A percentile compares a stretch with the other conserved stretches of the same genome.
Evolutionary conservation across 2,329 filamentous ascomycete species (phyloP).

Genomic region (Colletotrichum falcatum): DNA sequence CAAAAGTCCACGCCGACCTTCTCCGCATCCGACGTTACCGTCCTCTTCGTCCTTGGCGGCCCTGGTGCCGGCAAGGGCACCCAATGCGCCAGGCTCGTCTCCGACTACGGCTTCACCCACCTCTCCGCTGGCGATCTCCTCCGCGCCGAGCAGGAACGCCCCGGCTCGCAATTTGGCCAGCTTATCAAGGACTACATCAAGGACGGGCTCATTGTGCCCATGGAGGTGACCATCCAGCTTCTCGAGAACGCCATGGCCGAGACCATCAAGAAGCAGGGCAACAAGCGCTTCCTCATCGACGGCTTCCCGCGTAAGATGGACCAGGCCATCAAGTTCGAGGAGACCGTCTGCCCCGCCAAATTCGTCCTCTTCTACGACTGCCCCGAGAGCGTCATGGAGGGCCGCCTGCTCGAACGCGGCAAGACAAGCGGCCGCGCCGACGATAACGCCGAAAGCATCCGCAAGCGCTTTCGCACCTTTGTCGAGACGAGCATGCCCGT

Average conservation of each 20-base stretch:
- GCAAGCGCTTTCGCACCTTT: slow-evolving; percentile 95
- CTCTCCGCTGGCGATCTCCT: slow-evolving; percentile 94
- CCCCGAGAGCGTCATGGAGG: slow-evolving; percentile 88
- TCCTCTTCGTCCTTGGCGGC: slow-evolving; percentile 95
- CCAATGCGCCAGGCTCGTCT: slow-evolving; percentile 89
- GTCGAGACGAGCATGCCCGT: slow-evolving; percentile 98
- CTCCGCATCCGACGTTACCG: slow-evolving; percentile 81
- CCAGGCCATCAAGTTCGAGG: slow-evolving; percentile 94
- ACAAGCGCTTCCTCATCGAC: slow-evolving; percentile 80
- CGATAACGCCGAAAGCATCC: slow-evolving; percentile 95
- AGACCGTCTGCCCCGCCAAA: slow-evolving; percentile 83
- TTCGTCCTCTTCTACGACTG: slow-evolving; percentile 96
- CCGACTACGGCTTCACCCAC: slow-evolving; percentile 91
- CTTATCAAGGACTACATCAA: slow-evolving; percentile 95
- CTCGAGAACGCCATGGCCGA: slow-evolving; percentile 93
- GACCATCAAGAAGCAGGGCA: slow-evolving; percentile 64
- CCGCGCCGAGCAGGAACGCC: slow-evolving; percentile 90
- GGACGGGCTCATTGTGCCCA: slow-evolving; percentile 96
- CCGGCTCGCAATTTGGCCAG: slow-evolving; percentile 88
- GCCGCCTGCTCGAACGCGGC: slow-evolving; percentile 85
- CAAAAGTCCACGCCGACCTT: slow-evolving; percentile 76
- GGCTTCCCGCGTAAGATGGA: slow-evolving; percentile 98
- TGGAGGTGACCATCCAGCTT: slow-evolving; percentile 95
- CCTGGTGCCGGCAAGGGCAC: slow-evolving; percentile 97
- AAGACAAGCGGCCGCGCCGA: slow-evolving; percentile 93